Evolutionary conservation across 2,329 filamentous ascomycete species (phyloP).

Genomic region (Alternaria triticina): DNA sequence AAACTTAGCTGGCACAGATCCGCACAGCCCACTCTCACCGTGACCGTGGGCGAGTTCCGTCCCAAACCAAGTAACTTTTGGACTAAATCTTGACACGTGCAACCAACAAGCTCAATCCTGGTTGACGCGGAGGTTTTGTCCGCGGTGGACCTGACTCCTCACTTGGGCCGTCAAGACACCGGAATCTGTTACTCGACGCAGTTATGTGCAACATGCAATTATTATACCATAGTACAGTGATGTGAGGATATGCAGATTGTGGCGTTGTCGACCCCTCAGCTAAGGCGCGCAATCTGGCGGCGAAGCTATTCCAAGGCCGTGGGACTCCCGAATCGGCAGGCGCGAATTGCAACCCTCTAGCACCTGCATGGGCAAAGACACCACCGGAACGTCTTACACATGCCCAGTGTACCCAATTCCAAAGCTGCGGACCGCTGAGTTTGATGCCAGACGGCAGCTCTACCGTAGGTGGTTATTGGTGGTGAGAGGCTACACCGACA

Average conservation of each 20-base stretch:
- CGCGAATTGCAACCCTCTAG: conserved; percentile 22
- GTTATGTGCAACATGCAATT: neutral
- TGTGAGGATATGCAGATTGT: conserved; percentile 6
- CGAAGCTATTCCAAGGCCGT: conserved; percentile 2
- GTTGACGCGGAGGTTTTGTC: conserved; percentile 3
- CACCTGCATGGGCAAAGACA: conserved; percentile 16
- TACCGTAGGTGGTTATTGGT: conserved; percentile 15
- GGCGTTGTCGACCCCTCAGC: conserved; percentile 11
- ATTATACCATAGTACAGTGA: neutral
- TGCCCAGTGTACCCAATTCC: neutral
- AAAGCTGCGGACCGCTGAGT: conserved; percentile 9
- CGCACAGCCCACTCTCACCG: neutral
- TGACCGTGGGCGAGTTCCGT: conserved; percentile 7
- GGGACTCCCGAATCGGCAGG: conserved; percentile 23
- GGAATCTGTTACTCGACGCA: neutral
- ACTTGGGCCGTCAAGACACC: neutral
- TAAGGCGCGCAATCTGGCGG: conserved; percentile 9
- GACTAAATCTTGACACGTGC: conserved; percentile 6
- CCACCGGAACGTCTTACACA: conserved; percentile 3
- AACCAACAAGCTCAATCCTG: conserved; percentile 5
- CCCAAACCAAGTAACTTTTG: conserved; percentile 15
- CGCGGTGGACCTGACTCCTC: neutral
- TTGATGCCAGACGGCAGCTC: conserved; percentile 9
- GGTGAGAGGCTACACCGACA: neutral
- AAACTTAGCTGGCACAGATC: conserved; percentile 21